Evolutionary conservation across 331 rosid genomes (phyloP).

Genomic region (Stylosanthes scabra): DNA sequence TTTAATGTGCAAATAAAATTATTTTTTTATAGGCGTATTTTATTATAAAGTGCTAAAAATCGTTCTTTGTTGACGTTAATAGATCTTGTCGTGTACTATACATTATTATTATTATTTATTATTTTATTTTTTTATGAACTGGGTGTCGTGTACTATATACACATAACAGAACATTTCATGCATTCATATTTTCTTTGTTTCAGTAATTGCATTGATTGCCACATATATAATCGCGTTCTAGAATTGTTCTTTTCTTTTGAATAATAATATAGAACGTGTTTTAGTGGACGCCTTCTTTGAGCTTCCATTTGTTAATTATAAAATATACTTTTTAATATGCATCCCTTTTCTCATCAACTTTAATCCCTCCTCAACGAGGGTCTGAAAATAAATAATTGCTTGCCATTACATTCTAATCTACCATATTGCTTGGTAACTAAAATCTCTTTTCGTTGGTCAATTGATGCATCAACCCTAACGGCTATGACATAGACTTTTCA

Average conservation of each 20-base stretch:
- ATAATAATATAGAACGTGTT: neutral
- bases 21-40: too few species aligned
- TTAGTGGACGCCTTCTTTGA: neutral
- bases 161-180: neutral
- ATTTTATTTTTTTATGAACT: too few species aligned
- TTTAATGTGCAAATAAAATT: too few species aligned
- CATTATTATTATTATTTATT: too few species aligned
- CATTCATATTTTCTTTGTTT: neutral
- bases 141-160: neutral
- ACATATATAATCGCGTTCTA: neutral
- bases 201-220: neutral
- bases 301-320: neutral
- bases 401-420: neutral
- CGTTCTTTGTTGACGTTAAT: too few species aligned
- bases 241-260: neutral
- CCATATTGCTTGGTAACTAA: neutral
- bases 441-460: conserved; percentile 1
- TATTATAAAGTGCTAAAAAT: too few species aligned
- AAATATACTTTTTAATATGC: neutral
- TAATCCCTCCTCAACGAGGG: neutral
- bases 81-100: too few species aligned
- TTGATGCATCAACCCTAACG: conserved; percentile 9
- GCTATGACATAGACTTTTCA: neutral
- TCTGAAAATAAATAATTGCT: neutral
- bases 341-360: conserved; percentile 1